A percentile compares a stretch with the other conserved stretches of the same genome.
Evolutionary conservation across 2,329 filamentous ascomycete genomes (phyloP).

Genomic region (Neofusicoccum parvum): DNA sequence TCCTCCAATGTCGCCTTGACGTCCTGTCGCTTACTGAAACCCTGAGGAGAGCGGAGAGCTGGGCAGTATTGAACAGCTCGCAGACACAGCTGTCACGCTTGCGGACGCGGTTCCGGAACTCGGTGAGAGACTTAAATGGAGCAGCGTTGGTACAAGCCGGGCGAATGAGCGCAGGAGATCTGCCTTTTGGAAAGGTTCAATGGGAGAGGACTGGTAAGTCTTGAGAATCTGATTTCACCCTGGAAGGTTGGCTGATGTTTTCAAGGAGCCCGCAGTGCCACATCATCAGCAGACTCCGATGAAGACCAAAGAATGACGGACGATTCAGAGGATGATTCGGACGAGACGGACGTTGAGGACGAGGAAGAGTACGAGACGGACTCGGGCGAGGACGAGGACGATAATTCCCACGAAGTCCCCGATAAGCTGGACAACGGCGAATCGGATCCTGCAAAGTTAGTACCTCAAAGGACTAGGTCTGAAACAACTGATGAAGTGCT

Average conservation of each 20-base stretch:
- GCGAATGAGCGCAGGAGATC: neutral
- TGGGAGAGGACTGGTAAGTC: slow-evolving; percentile 7
- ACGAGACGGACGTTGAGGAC: neutral
- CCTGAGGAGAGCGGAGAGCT: neutral
- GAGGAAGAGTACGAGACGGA: neutral
- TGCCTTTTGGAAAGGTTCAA: neutral
- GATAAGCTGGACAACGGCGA: neutral
- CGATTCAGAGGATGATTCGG: neutral
- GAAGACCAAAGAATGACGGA: neutral
- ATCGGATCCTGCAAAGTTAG: neutral
- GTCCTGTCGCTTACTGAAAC: neutral
- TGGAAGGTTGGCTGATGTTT: neutral
- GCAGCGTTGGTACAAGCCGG: neutral
- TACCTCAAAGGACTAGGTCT: neutral
- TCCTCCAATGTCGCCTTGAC: slow-evolving; percentile 7
- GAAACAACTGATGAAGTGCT: neutral
- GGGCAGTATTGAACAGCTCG: neutral
- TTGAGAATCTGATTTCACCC: too few species aligned
- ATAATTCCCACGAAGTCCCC: neutral
- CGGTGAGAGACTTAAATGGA: neutral
- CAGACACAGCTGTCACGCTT: slow-evolving; percentile 3
- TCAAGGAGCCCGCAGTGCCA: neutral
- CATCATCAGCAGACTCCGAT: neutral
- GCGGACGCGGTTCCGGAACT: neutral
- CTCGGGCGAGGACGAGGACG: neutral